Percentiles rank a stretch among this genome's conserved stretches.
phyloP scores from a whole-genome alignment of 2,329 filamentous ascomycete genomes.

The Fusarium dimerum region DNA sequence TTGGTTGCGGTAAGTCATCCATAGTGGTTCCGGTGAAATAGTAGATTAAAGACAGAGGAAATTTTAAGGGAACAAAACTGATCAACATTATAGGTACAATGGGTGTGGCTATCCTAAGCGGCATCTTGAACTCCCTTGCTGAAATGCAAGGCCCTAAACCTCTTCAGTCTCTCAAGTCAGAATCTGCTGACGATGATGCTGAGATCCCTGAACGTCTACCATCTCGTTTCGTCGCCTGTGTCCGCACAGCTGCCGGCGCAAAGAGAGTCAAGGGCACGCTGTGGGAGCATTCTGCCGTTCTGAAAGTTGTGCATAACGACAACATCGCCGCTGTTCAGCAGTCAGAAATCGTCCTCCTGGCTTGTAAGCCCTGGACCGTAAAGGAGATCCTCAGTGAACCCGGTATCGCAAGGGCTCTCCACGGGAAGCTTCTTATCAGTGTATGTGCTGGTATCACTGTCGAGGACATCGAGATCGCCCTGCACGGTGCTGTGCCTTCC shows the following conservation, averaged over 20 bases:
- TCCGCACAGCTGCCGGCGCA: slow-evolving; percentile 68
- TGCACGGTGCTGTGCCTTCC: slow-evolving; percentile 59
- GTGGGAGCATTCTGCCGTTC: slow-evolving; percentile 58
- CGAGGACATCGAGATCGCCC: slow-evolving; percentile 63
- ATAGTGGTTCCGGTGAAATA: slow-evolving; percentile 2
- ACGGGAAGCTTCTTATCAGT: slow-evolving; percentile 78
- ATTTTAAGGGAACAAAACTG: slow-evolving; percentile 9
- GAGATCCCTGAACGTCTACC: slow-evolving; percentile 60
- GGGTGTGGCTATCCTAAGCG: slow-evolving; percentile 81
- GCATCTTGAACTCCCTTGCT: slow-evolving; percentile 71
- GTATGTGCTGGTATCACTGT: slow-evolving; percentile 78
- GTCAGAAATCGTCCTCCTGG: slow-evolving; percentile 73
- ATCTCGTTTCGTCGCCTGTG: slow-evolving; percentile 77
- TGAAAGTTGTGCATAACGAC: slow-evolving; percentile 70
- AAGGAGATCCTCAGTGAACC: slow-evolving; percentile 65
- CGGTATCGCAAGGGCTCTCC: slow-evolving; percentile 71
- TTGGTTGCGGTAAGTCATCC: slow-evolving; percentile 71
- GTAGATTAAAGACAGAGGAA: no score
- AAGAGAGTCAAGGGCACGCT: slow-evolving; percentile 69
- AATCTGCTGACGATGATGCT: slow-evolving; percentile 45
- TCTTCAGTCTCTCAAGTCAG: slow-evolving; percentile 44
- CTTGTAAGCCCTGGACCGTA: slow-evolving; percentile 79
- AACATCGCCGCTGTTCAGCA: slow-evolving; percentile 68
- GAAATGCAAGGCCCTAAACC: slow-evolving; percentile 50
- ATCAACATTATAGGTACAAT: slow-evolving; percentile 64